These are phyloP conservation scores for Fusarium humuli DNA, from an alignment of 2,329 filamentous ascomycete genomes.

Conservation along the genomic window DNA sequence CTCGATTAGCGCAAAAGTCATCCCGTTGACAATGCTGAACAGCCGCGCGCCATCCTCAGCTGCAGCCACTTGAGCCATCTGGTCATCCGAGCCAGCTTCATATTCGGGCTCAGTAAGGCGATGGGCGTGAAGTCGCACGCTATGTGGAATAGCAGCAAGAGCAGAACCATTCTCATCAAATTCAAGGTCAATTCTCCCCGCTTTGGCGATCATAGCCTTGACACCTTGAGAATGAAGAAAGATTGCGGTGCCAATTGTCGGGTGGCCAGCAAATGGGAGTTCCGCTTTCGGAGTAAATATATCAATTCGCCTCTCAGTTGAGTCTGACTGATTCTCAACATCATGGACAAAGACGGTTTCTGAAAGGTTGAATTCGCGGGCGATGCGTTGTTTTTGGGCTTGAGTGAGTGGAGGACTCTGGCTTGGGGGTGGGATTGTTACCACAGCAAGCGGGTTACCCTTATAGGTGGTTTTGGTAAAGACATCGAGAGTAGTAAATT, in stretches of 20 bases:
- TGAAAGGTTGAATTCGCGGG: slow-evolving; percentile 71
- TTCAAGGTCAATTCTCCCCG: slow-evolving; percentile 64
- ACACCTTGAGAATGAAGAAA: slow-evolving; percentile 56
- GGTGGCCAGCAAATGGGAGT: slow-evolving; percentile 71
- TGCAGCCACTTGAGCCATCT: slow-evolving; percentile 34
- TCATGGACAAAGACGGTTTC: slow-evolving; percentile 72
- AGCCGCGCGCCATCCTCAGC: slow-evolving; percentile 58
- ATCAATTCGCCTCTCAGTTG: slow-evolving; percentile 58
- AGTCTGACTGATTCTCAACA: slow-evolving; percentile 43
- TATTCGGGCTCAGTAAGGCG: slow-evolving; percentile 48
- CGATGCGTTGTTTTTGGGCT: slow-evolving; percentile 66
- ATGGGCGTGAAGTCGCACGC: slow-evolving; percentile 68
- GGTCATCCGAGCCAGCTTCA: slow-evolving; percentile 33
- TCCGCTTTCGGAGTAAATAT: slow-evolving; percentile 69
- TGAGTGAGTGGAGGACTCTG: slow-evolving; percentile 51
- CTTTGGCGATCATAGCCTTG: slow-evolving; percentile 62
- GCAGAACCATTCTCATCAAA: slow-evolving; percentile 56
- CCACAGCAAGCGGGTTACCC: slow-evolving; percentile 71
- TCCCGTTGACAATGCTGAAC: slow-evolving; percentile 75
- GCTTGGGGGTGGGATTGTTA: slow-evolving; percentile 60
- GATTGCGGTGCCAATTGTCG: slow-evolving; percentile 67
- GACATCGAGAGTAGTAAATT: slow-evolving; percentile 67
- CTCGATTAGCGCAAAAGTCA: slow-evolving; percentile 75
- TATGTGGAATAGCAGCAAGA: slow-evolving; percentile 72
- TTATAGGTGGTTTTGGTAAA: slow-evolving; percentile 63